phyloP scores from a whole-genome alignment of 2,329 filamentous ascomycete genomes.

The Coniochaeta hoffmannii region DNA sequence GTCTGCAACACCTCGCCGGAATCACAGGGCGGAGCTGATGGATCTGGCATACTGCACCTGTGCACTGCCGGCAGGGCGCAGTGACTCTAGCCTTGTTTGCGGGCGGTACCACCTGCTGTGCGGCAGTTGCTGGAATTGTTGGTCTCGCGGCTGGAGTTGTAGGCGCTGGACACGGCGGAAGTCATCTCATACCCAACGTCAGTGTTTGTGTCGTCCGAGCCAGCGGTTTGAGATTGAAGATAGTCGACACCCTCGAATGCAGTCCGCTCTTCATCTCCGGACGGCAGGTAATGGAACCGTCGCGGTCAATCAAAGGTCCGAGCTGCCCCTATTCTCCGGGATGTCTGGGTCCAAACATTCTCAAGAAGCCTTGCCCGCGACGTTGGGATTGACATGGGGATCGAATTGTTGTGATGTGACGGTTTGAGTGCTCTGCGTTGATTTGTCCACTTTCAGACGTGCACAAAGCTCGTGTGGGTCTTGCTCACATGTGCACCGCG shows the following conservation, averaged over 20 bases:
- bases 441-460: not conserved
- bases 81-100: not conserved
- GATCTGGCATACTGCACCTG: not conserved
- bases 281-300: not conserved
- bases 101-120: not conserved
- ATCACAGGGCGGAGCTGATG: not conserved
- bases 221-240: not conserved
- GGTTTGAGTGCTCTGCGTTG: not conserved
- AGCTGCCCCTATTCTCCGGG: conserved; percentile 3
- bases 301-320: not conserved
- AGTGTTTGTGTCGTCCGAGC: not conserved
- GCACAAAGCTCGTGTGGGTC: no score
- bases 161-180: not conserved
- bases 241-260: not conserved
- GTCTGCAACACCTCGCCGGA: not conserved
- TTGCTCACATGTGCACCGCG: not conserved
- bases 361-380: not conserved
- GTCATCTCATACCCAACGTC: not conserved
- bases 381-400: conserved; percentile 10
- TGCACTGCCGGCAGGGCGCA: not conserved
- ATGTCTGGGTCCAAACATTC: not conserved
- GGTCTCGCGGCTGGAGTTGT: not conserved
- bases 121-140: not conserved
- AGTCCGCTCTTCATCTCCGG: not conserved
- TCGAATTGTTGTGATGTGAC: conserved; percentile 4